Evolutionary conservation across 2,329 filamentous ascomycete species (phyloP), one percentile per base, ranked within the genome.

Genomic region (Hymenoscyphus albidus): DNA sequence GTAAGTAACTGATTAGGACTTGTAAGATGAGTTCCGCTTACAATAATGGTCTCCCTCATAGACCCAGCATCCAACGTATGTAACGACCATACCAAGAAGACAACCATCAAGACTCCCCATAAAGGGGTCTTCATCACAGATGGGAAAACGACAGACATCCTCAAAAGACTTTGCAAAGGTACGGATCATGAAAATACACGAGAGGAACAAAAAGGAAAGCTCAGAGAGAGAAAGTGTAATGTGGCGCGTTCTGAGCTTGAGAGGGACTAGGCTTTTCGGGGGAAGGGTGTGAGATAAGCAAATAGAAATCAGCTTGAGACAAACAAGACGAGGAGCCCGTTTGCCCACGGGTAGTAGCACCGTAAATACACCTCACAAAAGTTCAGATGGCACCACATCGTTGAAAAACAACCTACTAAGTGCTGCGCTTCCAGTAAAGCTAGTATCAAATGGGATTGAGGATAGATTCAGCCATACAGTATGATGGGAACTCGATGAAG

Each of bases 61-160:
- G 61, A 56, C 16, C 32, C 27, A 22, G 31, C 16, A n/a, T 57
- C 38, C 48, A 62, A 42, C 3, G 60, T 57, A 59, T 59, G 59
- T 18, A 63, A 55, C 18, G 62, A 59, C 62, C 62, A 63, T n/a
- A 63, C 55, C 18, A 63, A 31, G 35, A 63, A 6, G 13, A 63
- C 16, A 3, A 44, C 32, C 31, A 59, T 55, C 5, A 55, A 14
- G 12, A 42, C 42, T n/a, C 42, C 62, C 56, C 59, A 9, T 56
- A 40, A 63, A 14, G 62, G 62, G 31, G 54, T 59, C n/a, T 42
- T 54, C 13, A 48, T n/a, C 9, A 14, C 16, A 27, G 56, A 56
- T 16, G 44, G 16, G 12, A 58, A 32, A 31, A 18, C 55, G 18
- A 55, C 18, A 42, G 62, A 58, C 62, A 58, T 62, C n/a, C 35